A percentile compares a stretch with the other conserved stretches of the same genome.
Conservation (phyloP, 2,329 filamentous ascomycete species). For the Xylariaceae sp. region DNA sequence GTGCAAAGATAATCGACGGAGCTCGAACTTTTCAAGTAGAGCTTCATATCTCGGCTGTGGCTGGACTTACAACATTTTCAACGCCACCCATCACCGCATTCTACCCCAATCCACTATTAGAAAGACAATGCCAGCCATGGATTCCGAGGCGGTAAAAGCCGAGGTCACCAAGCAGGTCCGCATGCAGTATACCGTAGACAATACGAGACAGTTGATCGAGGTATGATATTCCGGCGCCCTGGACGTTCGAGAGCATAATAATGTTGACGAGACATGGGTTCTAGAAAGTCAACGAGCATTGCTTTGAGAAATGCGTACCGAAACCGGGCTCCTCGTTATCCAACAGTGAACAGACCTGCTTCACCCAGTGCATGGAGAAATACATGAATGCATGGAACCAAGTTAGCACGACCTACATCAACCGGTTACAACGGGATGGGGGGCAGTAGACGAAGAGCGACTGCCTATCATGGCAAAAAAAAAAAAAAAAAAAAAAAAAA, state of each 20-base stretch:
- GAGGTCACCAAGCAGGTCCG: slow-evolving; percentile 67
- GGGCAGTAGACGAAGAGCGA: slow-evolving; percentile 39
- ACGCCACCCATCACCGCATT: not conserved
- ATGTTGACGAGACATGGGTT: not conserved
- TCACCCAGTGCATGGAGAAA: slow-evolving; percentile 80
- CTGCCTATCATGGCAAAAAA: too few relatives aligned
- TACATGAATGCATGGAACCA: slow-evolving; percentile 82
- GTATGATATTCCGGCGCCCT: slow-evolving; percentile 41
- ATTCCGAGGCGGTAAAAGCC: slow-evolving; percentile 61
- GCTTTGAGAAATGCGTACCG: slow-evolving; percentile 76
- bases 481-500: too few relatives aligned
- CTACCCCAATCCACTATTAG: not conserved
- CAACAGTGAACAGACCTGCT: slow-evolving; percentile 69
- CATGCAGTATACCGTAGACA: slow-evolving; percentile 66
- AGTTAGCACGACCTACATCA: slow-evolving; percentile 70
- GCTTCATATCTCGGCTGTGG: not conserved
- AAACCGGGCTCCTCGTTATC: slow-evolving; percentile 70
- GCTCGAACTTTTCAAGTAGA: not conserved
- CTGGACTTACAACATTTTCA: not conserved
- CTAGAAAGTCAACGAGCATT: slow-evolving; percentile 80
- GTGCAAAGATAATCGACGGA: not conserved
- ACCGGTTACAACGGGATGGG: slow-evolving; percentile 63
- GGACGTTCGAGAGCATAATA: not conserved
- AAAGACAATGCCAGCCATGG: slow-evolving; percentile 47
- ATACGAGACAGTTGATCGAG: slow-evolving; percentile 71